These are phyloP conservation scores for Tylopilus rubrobrunneus DNA, from an alignment of 768 basidiomycete species.

Conservation along the genomic window DNA sequence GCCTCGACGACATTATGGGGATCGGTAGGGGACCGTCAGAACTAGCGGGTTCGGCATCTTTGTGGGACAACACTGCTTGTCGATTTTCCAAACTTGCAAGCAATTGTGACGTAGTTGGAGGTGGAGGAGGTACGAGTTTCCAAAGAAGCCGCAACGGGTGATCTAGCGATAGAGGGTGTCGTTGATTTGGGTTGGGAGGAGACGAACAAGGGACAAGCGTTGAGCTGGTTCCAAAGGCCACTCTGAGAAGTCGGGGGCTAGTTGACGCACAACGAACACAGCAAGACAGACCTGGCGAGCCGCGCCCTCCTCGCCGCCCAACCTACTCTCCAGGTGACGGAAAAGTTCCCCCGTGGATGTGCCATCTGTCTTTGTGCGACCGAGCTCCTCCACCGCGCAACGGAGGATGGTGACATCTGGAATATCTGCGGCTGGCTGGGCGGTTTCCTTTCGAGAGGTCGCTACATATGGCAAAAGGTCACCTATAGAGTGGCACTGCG, in stretches of 20 bases:
- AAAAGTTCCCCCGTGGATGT: conserved; percentile 61
- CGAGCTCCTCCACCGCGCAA: conserved; percentile 53
- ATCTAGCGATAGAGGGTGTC: neutral
- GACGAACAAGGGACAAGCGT: conserved; percentile 48
- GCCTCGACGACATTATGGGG: conserved; percentile 37
- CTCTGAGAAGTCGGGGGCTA: conserved; percentile 19
- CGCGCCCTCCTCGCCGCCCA: conserved; percentile 48
- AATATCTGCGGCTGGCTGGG: conserved; percentile 28
- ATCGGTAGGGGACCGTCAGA: conserved; percentile 3
- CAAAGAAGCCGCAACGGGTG: conserved; percentile 32
- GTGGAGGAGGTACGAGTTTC: conserved; percentile 35
- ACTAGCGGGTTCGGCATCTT: conserved; percentile 13
- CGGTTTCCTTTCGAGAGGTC: conserved; percentile 7
- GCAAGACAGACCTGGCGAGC: conserved; percentile 48
- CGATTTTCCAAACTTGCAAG: conserved; percentile 20
- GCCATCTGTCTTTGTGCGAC: conserved; percentile 34
- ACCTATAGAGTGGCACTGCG: conserved; percentile 43
- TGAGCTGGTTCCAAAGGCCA: conserved; percentile 55
- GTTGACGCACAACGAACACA: neutral
- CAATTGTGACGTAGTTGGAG: conserved; percentile 28
- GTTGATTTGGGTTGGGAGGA: conserved; percentile 26
- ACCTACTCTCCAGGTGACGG: conserved; percentile 51
- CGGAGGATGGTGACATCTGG: conserved; percentile 57
- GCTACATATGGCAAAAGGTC: conserved; percentile 28
- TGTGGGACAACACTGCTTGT: conserved; percentile 19